Evolutionary conservation across 2,329 filamentous ascomycete genomes (phyloP).

Genomic region (Diaporthe destruens): DNA sequence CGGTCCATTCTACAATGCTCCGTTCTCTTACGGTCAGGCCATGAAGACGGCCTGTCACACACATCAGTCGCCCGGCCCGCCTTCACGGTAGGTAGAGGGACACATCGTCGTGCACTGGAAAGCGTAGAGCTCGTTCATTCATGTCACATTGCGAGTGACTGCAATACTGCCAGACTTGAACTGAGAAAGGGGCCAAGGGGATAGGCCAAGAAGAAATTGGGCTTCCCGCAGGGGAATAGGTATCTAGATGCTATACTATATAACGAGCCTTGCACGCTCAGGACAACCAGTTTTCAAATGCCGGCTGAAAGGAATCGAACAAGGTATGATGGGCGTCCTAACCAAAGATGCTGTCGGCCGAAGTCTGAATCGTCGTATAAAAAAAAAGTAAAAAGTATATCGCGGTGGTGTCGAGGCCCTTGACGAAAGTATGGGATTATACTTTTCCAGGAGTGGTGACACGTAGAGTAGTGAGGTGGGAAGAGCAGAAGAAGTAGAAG

Average conservation of each 20-base stretch:
- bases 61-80: background rate
- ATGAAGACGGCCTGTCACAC: background rate
- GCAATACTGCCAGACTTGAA: background rate
- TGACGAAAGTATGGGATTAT: constrained; percentile 11
- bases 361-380: constrained; percentile 27
- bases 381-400: constrained; percentile 14
- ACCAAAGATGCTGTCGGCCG: constrained; percentile 17
- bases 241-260: constrained; percentile 41
- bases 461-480: constrained; percentile 1
- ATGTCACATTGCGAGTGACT: background rate
- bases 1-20: background rate
- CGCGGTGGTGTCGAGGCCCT: background rate
- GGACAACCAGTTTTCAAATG: constrained; percentile 27
- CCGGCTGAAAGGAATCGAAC: constrained; percentile 25
- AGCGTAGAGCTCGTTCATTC: background rate
- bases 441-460: constrained; percentile 18
- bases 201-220: constrained; percentile 26
- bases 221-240: constrained; percentile 40
- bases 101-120: background rate
- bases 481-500: constrained; percentile 7
- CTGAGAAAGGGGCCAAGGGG: constrained; percentile 7
- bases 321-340: constrained; percentile 11
- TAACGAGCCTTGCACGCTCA: constrained; percentile 33
- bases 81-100: background rate
- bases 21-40: background rate